Percentiles rank a stretch among this genome's conserved stretches.
Evolutionary conservation across 2,329 filamentous ascomycete genomes (phyloP).

Genomic region (Thielaviopsis populi): DNA sequence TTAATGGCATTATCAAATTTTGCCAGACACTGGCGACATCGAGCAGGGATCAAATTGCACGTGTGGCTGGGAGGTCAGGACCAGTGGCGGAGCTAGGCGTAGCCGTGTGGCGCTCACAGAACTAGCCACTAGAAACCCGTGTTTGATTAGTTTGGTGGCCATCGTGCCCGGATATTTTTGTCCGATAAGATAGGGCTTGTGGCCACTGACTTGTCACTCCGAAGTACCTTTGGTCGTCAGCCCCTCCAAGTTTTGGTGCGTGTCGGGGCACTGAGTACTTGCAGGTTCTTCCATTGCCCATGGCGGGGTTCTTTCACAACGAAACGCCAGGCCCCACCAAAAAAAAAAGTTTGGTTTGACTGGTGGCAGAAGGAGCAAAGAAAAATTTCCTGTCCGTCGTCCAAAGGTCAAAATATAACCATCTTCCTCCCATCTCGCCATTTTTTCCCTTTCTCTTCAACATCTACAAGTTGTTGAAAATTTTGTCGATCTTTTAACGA

Average conservation of each 20-base stretch:
- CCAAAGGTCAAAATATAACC: conserved; percentile 18
- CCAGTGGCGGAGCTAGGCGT: conserved; percentile 14
- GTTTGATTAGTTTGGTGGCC: conserved; percentile 12
- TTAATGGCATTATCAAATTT: background rate
- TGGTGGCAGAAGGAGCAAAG: conserved; percentile 16
- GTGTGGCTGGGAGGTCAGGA: conserved; percentile 1
- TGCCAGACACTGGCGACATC: background rate
- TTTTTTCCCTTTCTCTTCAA: conserved; percentile 17
- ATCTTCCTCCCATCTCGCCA: conserved; percentile 16
- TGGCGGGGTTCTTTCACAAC: conserved; percentile 17
- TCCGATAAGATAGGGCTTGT: conserved; percentile 18
- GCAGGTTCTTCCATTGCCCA: conserved; percentile 12
- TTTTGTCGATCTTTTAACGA: conserved; percentile 17
- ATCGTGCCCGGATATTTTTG: conserved; percentile 14
- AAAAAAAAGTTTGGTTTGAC: conserved; percentile 17
- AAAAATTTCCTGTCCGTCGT: conserved; percentile 17
- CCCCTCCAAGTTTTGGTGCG: conserved; percentile 4
- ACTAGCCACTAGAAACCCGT: conserved; percentile 13
- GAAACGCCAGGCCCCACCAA: conserved; percentile 12
- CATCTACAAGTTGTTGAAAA: conserved; percentile 18
- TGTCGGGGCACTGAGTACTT: conserved; percentile 7
- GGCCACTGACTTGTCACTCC: conserved; percentile 15
- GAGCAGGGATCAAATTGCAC: background rate
- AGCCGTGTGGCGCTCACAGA: conserved; percentile 14
- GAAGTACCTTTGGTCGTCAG: conserved; percentile 11